A percentile compares a stretch with the other conserved stretches of the same genome.
phyloP scores from a whole-genome alignment of 345 rosid species.

The Syzygium aromaticum region DNA sequence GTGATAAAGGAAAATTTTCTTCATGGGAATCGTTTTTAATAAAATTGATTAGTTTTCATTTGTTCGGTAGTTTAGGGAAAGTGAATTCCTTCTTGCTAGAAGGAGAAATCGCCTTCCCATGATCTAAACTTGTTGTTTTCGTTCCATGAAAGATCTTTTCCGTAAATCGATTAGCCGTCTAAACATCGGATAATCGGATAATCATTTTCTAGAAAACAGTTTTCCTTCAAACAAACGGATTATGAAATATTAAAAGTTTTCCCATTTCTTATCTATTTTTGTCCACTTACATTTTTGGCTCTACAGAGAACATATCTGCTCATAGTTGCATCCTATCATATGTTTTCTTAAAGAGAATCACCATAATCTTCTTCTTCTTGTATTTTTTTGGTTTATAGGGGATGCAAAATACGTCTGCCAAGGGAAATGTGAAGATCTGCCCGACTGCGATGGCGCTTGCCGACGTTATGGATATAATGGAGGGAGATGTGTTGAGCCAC shows the following conservation, averaged over 20 bases:
- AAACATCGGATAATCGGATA: no score
- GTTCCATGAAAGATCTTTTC: no score
- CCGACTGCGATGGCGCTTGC: background rate
- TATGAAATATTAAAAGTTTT: background rate
- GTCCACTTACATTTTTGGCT: background rate
- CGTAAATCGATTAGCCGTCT: background rate
- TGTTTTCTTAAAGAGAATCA: background rate
- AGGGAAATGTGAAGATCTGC: background rate
- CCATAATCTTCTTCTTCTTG: background rate
- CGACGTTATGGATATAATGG: background rate
- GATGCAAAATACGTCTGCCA: background rate
- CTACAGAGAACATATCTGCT: background rate
- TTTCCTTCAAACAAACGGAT: no score
- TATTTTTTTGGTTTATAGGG: background rate
- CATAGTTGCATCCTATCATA: background rate
- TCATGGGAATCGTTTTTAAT: background rate
- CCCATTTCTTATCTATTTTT: background rate
- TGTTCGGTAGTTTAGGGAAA: background rate
- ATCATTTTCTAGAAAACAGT: no score
- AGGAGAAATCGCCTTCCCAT: background rate
- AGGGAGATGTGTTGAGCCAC: background rate
- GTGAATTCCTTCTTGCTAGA: background rate
- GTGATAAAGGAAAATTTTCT: background rate
- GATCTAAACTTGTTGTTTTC: background rate
- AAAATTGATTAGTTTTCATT: background rate